phyloP scores from a whole-genome alignment of 2,329 filamentous ascomycete species.

The Cordyceps tenuipes region DNA sequence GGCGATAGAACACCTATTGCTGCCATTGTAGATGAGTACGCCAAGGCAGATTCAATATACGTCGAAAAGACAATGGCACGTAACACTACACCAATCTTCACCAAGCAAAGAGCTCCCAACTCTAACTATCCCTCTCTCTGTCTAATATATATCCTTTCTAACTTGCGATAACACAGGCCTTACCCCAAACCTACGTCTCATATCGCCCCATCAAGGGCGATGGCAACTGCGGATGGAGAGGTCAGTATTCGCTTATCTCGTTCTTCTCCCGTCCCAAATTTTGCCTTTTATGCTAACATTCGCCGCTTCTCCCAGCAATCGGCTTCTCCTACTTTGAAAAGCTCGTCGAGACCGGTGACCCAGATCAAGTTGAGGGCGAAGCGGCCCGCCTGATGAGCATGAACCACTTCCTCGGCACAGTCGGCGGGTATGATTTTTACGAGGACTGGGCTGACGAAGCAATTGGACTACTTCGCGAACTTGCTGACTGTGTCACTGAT shows the following conservation, averaged over 20 bases:
- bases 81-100: conserved; percentile 14
- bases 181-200: conserved; percentile 77
- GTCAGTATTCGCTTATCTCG: conserved; percentile 45
- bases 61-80: conserved; percentile 80
- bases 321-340: conserved; percentile 91
- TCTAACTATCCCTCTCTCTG: neutral
- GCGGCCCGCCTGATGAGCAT: conserved; percentile 62
- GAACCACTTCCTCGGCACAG: conserved; percentile 58
- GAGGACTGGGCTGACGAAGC: conserved; percentile 80
- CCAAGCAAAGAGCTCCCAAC: neutral
- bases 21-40: conserved; percentile 76
- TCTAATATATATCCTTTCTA: conserved; percentile 1
- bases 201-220: conserved; percentile 86
- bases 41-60: conserved; percentile 76
- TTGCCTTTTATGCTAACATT: neutral
- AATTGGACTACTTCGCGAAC: conserved; percentile 55
- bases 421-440: conserved; percentile 62
- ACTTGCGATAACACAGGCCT: conserved; percentile 42
- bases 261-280: neutral
- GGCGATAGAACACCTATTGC: conserved; percentile 69
- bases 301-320: conserved; percentile 52
- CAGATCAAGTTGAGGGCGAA: conserved; percentile 59
- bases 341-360: conserved; percentile 60
- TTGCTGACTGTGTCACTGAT: conserved; percentile 51
- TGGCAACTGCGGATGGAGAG: conserved; percentile 96